Evolutionary conservation across 2,329 filamentous ascomycete species (phyloP), one percentile per base, ranked within the genome.

Genomic region (Aspergillus felis): DNA sequence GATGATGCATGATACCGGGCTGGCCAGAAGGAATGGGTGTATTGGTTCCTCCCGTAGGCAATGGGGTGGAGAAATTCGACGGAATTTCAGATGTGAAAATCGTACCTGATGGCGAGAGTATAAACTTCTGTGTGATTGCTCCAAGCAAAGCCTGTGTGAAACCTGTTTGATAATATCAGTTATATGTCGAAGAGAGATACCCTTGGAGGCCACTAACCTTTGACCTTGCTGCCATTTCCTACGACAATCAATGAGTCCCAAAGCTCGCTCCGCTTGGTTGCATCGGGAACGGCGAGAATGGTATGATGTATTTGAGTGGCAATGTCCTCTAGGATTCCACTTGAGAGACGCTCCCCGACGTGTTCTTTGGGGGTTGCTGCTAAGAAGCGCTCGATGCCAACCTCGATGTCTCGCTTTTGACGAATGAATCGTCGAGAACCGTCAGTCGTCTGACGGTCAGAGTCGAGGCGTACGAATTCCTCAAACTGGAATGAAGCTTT

Each of bases 81-180:
- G 94, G 94, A 41, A 97, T 86, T 75, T 99, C 94, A 24, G 92
- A 96, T 38, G 92, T 96, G 81, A 97, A 97, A 68, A 97, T 97
- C 46, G 92, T 97, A 52, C 91, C 92, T 1, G 91, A 93, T 28
- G 94, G 94, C 1, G 92, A 96, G 64, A 99, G 87, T 54, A 97
- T 84, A 73, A 96, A 94, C 63, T 92, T 92, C 51, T 87, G 84
- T 41, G 84, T 84, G 38, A 99, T 84, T 0, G 87, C 92, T 66
- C 89, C 84, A 41, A 97, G 74, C 50, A 99, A 86, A 64, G 93
- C 91, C 67, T 97, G 92, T 64, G 90, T 92, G 73, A 99, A 93
- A 4, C 94, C 92, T 78, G 66, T 41, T 10, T 44, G 22, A 42
- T 7, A 35, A 10, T 28, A 54, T 50, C 42, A 38, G 35, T 55